Conservation (phyloP, 495 filamentous ascomycete species). For the Aeminium ludgeri region DNA sequence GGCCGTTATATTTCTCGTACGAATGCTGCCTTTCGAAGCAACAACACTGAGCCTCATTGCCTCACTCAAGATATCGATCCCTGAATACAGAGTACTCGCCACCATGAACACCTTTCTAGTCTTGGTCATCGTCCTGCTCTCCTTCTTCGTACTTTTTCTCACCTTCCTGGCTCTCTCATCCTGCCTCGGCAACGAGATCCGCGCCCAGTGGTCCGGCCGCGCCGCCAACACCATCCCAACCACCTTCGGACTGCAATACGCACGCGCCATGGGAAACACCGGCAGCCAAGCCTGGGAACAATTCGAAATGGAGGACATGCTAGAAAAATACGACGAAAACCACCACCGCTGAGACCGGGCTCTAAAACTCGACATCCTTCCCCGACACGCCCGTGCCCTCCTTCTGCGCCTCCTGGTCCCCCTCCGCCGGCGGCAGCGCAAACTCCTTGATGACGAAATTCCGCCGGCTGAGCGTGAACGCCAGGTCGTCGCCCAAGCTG, state of each 20-base stretch:
- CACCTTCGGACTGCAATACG: conserved; percentile 37
- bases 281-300: conserved; percentile 40
- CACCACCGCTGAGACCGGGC: background rate
- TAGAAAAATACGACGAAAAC: conserved; percentile 24
- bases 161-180: conserved; percentile 42
- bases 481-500: conserved; percentile 64
- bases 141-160: conserved; percentile 8
- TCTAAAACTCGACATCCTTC: conserved; percentile 55
- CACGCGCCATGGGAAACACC: conserved; percentile 36
- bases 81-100: too few relatives aligned
- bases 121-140: conserved; percentile 2
- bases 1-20: too few relatives aligned
- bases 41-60: too few relatives aligned
- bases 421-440: conserved; percentile 76
- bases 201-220: conserved; percentile 26
- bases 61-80: too few relatives aligned
- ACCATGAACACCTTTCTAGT: conserved; percentile 7
- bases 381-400: conserved; percentile 38
- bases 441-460: conserved; percentile 77
- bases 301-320: conserved; percentile 46
- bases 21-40: too few relatives aligned
- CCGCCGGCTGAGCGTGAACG: conserved; percentile 71
- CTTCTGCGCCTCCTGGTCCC: conserved; percentile 50
- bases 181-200: conserved; percentile 40
- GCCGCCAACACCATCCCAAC: conserved; percentile 26